Evolutionary conservation across 1,284 basidiomycete species (phyloP), one percentile per base, ranked within the genome.

Genomic region (Amylostereum chailletii): DNA sequence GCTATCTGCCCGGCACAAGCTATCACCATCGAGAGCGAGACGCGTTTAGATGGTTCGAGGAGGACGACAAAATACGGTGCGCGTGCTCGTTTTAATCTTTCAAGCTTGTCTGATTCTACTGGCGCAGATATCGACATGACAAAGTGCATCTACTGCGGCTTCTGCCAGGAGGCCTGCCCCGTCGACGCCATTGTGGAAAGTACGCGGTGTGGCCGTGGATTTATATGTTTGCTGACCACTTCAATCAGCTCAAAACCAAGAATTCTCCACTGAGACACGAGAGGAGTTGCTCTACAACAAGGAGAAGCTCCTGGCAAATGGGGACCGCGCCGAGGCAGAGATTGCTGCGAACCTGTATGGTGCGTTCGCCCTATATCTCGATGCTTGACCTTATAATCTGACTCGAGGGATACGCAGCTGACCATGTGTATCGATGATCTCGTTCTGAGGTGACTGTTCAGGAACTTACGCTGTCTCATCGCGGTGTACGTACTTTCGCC

Each of bases 171-270:
- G 74, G 96, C 96, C 34, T 99, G 96, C 70, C 96, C 96, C 9
- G 96, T 99, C 52, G 96, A 99, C 69, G 96, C 96, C 51, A 99
- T 99, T 61, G 96, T 99, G 53, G 96, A 99, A 76, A 97, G 93
- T 94, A 65, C 61, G 90, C 76, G 37, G 11, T 47, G 37, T 51
- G 29, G 36, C 30, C 47, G 42, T 50, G 19, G 19, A 19, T 19
- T 19, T 19, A 19, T 19, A 19, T 19, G 19, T 19, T 19, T 19
- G 19, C 19, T 19, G 19, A 19, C 19, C 19, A 19, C 19, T 19
- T 19, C 19, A 19, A 19, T 30, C 63, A 94, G 92, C 92, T 40
- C 90, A 94, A 81, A 96, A 97, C 69, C 87, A 91, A 60, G 93
- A 95, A 67, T 98, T 86, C 75, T 89, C 93, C 7, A 97, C 93